Percentiles rank a stretch among this genome's conserved stretches.
These are phyloP conservation scores for Cyclocybe cylindracea DNA, from an alignment of 768 basidiomycete species.

Conservation along the genomic window DNA sequence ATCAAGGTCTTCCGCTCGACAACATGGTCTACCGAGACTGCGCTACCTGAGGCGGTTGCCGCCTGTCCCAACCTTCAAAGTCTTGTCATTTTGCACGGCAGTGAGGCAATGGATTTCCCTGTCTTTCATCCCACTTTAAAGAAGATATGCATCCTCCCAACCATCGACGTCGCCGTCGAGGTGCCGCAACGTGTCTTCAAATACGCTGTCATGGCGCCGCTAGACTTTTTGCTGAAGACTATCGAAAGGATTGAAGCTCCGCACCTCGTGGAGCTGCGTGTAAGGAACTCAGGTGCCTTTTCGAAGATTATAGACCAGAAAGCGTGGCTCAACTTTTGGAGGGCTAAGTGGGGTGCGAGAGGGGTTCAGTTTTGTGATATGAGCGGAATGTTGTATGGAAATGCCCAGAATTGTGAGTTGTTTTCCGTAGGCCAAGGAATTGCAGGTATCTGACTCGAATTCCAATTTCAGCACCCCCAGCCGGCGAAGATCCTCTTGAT, in stretches of 20 bases:
- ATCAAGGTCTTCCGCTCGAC: constrained; percentile 40
- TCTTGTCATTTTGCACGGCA: constrained; percentile 37
- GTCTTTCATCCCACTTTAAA: constrained; percentile 36
- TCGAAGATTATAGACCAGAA: constrained; percentile 17
- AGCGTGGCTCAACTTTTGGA: constrained; percentile 19
- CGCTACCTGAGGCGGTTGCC: constrained; percentile 36
- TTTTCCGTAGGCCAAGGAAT: neutral
- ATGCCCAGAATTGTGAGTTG: constrained; percentile 18
- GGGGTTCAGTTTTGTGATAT: constrained; percentile 22
- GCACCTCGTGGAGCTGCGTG: constrained; percentile 33
- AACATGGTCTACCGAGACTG: constrained; percentile 24
- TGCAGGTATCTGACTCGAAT: neutral
- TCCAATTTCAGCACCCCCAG: constrained; percentile 3
- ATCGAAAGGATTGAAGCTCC: constrained; percentile 36
- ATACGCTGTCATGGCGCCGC: constrained; percentile 40
- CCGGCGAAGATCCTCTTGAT: constrained; percentile 17
- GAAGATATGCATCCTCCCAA: constrained; percentile 47
- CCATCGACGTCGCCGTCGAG: constrained; percentile 33
- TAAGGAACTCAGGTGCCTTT: constrained; percentile 41
- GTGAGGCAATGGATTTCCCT: constrained; percentile 28
- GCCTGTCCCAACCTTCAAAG: constrained; percentile 42
- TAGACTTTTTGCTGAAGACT: constrained; percentile 37
- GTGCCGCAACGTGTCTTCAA: constrained; percentile 38
- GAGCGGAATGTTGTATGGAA: constrained; percentile 13
- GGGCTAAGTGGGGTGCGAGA: constrained; percentile 23